Percentiles rank a stretch among this genome's conserved stretches.
phyloP scores from a whole-genome alignment of 257 asterid genomes.

The Solanum arcanum region DNA sequence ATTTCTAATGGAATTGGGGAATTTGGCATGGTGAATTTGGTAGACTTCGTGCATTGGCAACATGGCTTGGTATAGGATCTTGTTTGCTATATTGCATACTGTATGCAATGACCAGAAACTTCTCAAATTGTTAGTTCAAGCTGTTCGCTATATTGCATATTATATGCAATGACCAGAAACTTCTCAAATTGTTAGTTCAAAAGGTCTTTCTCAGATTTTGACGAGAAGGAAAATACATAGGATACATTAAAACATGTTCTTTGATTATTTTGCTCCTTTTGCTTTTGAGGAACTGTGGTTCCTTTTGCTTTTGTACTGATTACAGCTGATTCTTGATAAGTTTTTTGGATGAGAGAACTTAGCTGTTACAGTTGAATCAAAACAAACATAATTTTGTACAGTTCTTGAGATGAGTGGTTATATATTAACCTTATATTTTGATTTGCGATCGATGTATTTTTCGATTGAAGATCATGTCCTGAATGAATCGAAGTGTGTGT shows the following conservation, averaged over 20 bases:
- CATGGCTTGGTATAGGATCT: neutral
- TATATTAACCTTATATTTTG: no score
- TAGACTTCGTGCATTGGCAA: neutral
- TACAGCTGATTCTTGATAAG: slow-evolving; percentile 10
- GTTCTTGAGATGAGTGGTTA: neutral
- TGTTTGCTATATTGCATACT: neutral
- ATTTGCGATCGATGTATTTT: no score
- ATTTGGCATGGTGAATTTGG: no score
- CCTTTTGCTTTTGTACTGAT: neutral
- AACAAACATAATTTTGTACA: neutral
- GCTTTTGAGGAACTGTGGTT: neutral
- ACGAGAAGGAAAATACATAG: neutral
- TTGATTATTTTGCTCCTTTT: neutral
- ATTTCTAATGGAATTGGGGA: slow-evolving; percentile 16
- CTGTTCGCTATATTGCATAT: neutral
- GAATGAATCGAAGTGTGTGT: no score
- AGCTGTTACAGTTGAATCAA: neutral
- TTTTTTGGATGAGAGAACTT: slow-evolving; percentile 15
- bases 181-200: neutral
- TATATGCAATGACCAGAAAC: neutral
- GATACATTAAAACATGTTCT: neutral
- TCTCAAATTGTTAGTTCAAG: neutral
- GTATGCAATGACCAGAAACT: neutral
- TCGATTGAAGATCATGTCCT: no score
- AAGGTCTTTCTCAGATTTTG: neutral